Base-by-base conservation (phyloP, 2,329 filamentous ascomycete species). In the Ceratocystis papillata region DNA sequence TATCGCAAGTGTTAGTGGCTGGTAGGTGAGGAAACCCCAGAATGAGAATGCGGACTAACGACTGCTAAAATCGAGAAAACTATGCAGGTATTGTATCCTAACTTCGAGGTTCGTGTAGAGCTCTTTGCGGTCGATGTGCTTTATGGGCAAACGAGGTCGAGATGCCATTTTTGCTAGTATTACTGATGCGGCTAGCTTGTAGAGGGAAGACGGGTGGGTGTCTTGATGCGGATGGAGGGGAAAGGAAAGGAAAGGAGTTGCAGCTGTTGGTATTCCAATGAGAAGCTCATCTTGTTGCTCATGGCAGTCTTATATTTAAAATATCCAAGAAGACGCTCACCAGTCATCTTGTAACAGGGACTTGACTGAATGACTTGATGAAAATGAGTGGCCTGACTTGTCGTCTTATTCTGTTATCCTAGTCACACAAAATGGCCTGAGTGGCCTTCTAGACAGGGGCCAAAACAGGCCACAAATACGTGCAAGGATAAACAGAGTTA, bases 51-150 rank as follows among this genome's bases (percentile, higher is more conserved):
- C 25, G 2, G n/a, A 75, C 84, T 63, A 78, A 89, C 87, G 79
- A 68, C 83, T 82, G 70, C 82, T 85, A 72, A 90, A 91, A 72
- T 91, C 88, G 30, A 91, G 81, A 68, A 91, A 90, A 33, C 84
- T 84, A 71, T 90, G 87, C 1, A 91, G 79, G 69, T 90, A 91
- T 64, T 83, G 82, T 67, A 91, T 83, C 63, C 88, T 80, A 0
- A 83, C 81, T 69, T 89, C 86, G 10, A 90, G 79, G 70, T 83
- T 83, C 25, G 85, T 89, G 74, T 90, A 90, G 3, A 91, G 78
- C 53, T 87, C 83, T 73, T 85, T 83, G 53, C 87, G 83, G 73
- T 87, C 83, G 70, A 91, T 80, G 71, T 89, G 87, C 73, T 85
- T 78, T 71, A 77, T 77, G 22, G 73, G 73, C 64, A 72, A 67